Conservation (phyloP, 1,139 yeast species). For the Taphrina populina region DNA sequence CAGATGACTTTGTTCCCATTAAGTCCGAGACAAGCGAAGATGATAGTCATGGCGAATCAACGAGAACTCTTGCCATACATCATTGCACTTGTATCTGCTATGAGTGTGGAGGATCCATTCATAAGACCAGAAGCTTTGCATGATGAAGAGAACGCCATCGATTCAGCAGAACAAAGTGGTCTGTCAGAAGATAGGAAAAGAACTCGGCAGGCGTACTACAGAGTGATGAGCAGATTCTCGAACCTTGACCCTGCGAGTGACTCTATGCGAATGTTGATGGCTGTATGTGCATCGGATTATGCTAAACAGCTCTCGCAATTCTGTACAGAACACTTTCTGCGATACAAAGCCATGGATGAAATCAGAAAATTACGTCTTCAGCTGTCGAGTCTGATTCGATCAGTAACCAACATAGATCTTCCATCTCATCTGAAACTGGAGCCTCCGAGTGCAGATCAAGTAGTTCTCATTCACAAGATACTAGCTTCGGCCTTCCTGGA, state of each 20-base stretch:
- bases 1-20: slow-evolving; percentile 89
- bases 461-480: slow-evolving; percentile 83
- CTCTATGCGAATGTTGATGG: slow-evolving; percentile 71
- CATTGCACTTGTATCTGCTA: slow-evolving; percentile 84
- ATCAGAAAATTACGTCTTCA: slow-evolving; percentile 77
- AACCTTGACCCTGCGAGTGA: slow-evolving; percentile 72
- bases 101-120: slow-evolving; percentile 85
- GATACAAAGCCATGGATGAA: slow-evolving; percentile 71
- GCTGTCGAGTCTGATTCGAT: slow-evolving; percentile 68
- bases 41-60: slow-evolving; percentile 74
- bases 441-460: slow-evolving; percentile 68
- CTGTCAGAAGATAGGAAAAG: slow-evolving; percentile 47
- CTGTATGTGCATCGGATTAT: slow-evolving; percentile 86
- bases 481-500: slow-evolving; percentile 89
- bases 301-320: slow-evolving; percentile 50
- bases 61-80: slow-evolving; percentile 83
- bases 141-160: slow-evolving; percentile 38
- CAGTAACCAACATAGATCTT: slow-evolving; percentile 53
- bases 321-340: slow-evolving; percentile 59
- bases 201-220: slow-evolving; percentile 58
- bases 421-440: slow-evolving; percentile 60
- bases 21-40: slow-evolving; percentile 89
- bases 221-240: slow-evolving; percentile 55
- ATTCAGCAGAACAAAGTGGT: slow-evolving; percentile 40
- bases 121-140: slow-evolving; percentile 40